Evolutionary conservation across 768 basidiomycete genomes (phyloP), one percentile per base, ranked within the genome.

Genomic region (Boletus eberwhitei): DNA sequence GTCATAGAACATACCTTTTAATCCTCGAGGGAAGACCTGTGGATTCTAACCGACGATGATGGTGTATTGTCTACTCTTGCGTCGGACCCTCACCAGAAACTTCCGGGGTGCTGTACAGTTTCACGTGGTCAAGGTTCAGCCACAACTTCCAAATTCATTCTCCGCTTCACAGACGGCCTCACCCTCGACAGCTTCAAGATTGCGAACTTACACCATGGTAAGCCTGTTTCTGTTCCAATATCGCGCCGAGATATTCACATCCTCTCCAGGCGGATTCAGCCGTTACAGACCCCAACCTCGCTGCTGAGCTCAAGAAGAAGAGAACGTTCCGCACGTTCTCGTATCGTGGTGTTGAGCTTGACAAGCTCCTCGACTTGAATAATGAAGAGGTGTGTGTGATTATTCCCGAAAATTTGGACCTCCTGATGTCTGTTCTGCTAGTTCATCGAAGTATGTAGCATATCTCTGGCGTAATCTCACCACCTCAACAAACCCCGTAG

Each of bases 271-370:
- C 91, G 76, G 92, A 93, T 74, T 76, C 82, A 64, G 76, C 75
- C 53, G 80, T 93, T 64, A 96, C 95, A 76, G 94, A 97, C 76
- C 93, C 94, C 70, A 75, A 85, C 74, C 76, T 91, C 73, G 97
- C 96, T 66, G 95, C 95, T 59, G 96, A 95, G 74, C 83, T 96
- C 79, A 97, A 97, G 88, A 95, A 94, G 83, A 94, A 87, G 85
- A 81, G 97, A 70, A 95, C 93, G 55, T 98, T 98, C 90, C 90
- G 93, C 70, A 98, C 96, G 67, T 98, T 96, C 82, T 91, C 91
- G 35, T 99, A 94, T 86, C 90, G 97, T 69, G 97, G 97, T 66
- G 78, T 99, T 67, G 95, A 96, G 82, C 90, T 99, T 65, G 94
- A 98, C 73, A 93, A 97, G 77, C 91, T 98, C 73, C 79, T 99